Evolutionary conservation across 2,329 filamentous ascomycete genomes (phyloP), one percentile per base, ranked within the genome.

Genomic region (Fusarium heterosporum): DNA sequence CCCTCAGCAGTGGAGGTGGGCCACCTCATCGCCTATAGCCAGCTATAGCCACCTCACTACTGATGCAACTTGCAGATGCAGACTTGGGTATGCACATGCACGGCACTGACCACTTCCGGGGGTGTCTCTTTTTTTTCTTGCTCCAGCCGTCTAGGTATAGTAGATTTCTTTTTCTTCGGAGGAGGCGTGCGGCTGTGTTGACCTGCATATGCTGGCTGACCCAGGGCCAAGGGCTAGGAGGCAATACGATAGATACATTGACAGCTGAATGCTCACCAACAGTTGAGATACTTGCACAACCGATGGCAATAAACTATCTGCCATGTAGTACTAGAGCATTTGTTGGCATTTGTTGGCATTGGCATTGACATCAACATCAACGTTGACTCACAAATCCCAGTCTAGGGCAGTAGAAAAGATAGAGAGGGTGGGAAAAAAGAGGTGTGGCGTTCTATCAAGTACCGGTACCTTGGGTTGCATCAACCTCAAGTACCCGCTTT

Each of bases 121-220:
- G 65, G 64, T 41, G 65, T 68, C 39, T 55, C 12, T 36, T 36
- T 36, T 36, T 34, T 34, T 51, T 51, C 17, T 51, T 17, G 28
- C 16, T 22, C 9, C 39, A 41, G 39, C 25, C 8, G 14, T 26
- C 25, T 29, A 43, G 46, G 46, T 40, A 30, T 4, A 22, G 22
- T n/a, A 9, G 16, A 16, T 36, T 17, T n/a, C 36, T 11, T 51
- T 46, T 30, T 36, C 51, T 29, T 68, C 65, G 65, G 65, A 68
- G 64, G 64, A 68, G 65, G 65, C 65, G 65, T 68, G 65, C 64
- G 65, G 65, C 65, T 68, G 65, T 68, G 65, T 65, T 68, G 53
- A 61, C 55, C 49, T 66, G 65, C 60, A 68, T 68, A 67, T 60
- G 63, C 61, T 66, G 58, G 63, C 57, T 66, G 55, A 64, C 43